Evolutionary conservation across 2,329 filamentous ascomycete species (phyloP).

Genomic region (Pseudogymnoascus sp.): DNA sequence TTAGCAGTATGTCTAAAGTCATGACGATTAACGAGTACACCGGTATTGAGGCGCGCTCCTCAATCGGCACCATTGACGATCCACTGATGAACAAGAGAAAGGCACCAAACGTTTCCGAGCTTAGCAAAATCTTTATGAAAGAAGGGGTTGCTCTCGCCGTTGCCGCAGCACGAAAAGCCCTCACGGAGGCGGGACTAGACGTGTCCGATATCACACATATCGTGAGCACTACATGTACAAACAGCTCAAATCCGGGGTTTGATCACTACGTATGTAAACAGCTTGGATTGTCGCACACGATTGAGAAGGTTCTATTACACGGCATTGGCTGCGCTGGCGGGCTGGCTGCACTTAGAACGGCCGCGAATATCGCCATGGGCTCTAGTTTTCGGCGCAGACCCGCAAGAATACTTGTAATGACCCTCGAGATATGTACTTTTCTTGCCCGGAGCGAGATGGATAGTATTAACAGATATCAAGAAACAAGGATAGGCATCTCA

Average conservation of each 20-base stretch:
- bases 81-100: constrained; percentile 48
- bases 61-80: constrained; percentile 52
- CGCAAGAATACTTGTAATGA: constrained; percentile 56
- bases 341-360: constrained; percentile 52
- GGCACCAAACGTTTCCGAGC: constrained; percentile 45
- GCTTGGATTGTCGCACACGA: constrained; percentile 46
- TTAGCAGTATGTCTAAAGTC: constrained; percentile 50
- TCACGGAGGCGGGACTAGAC: constrained; percentile 44
- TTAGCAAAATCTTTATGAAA: constrained; percentile 46
- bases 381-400: constrained; percentile 48
- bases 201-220: constrained; percentile 53
- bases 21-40: constrained; percentile 56
- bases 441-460: constrained; percentile 58
- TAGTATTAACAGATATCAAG: constrained; percentile 48
- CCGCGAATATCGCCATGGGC: constrained; percentile 57
- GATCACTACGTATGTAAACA: constrained; percentile 55
- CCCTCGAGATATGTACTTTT: constrained; percentile 53
- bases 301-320: constrained; percentile 58
- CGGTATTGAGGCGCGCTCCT: constrained; percentile 54
- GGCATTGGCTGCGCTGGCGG: constrained; percentile 60
- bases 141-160: constrained; percentile 51
- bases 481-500: constrained; percentile 55
- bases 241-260: constrained; percentile 61
- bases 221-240: constrained; percentile 60
- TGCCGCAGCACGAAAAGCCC: constrained; percentile 44